phyloP scores from a whole-genome alignment of 495 filamentous ascomycete species.

The Neurospora africana region DNA sequence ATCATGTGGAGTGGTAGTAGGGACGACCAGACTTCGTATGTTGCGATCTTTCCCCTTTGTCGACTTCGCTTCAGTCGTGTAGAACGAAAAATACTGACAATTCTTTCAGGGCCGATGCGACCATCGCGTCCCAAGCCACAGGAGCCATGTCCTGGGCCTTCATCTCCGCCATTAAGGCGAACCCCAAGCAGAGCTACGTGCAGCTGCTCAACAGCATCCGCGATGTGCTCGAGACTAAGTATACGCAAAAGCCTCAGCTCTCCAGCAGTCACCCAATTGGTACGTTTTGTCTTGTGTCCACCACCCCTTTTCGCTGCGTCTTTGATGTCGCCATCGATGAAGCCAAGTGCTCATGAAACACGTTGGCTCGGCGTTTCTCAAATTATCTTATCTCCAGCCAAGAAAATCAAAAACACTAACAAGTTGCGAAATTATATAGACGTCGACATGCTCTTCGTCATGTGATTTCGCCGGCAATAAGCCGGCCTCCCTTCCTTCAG shows the following conservation, averaged over 20 bases:
- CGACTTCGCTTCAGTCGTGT: background rate
- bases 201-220: slow-evolving; percentile 90
- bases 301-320: background rate
- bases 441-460: slow-evolving; percentile 36
- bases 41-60: slow-evolving; percentile 12
- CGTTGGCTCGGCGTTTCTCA: background rate
- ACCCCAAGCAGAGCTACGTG: slow-evolving; percentile 93
- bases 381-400: background rate
- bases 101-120: slow-evolving; percentile 45
- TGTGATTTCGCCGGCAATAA: slow-evolving; percentile 19
- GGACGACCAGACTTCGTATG: slow-evolving; percentile 85
- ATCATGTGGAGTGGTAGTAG: slow-evolving; percentile 97
- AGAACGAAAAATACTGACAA: slow-evolving; percentile 20
- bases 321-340: slow-evolving; percentile 4
- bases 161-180: slow-evolving; percentile 78
- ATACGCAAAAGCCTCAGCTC: slow-evolving; percentile 91
- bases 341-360: background rate
- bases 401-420: background rate
- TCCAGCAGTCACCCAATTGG: slow-evolving; percentile 93
- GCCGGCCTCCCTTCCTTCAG: background rate
- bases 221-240: slow-evolving; percentile 75
- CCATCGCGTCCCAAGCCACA: slow-evolving; percentile 69
- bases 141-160: slow-evolving; percentile 98
- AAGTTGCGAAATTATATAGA: slow-evolving; percentile 13
- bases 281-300: slow-evolving; percentile 33